A percentile compares a stretch with the other conserved stretches of the same genome.
Conservation (phyloP, 2,329 filamentous ascomycete genomes). For the Lachnellula hyalina region DNA sequence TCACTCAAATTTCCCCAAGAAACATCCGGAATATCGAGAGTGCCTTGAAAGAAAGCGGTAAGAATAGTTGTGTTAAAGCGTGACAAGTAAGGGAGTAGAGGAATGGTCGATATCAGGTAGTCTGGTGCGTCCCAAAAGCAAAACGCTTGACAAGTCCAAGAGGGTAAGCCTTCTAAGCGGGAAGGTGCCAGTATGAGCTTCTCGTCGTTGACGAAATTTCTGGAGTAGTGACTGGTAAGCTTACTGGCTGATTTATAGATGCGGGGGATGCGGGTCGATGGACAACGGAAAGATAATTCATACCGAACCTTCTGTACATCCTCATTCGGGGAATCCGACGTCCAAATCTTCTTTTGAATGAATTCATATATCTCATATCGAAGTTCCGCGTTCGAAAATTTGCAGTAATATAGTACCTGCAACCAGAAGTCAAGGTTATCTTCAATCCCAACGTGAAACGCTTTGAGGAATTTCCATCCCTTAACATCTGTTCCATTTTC, state of each 20-base stretch:
- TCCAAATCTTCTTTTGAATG: constrained; percentile 9
- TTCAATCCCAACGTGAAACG: constrained; percentile 11
- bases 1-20: constrained; percentile 3
- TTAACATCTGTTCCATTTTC: constrained; percentile 5
- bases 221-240: neutral
- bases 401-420: constrained; percentile 7
- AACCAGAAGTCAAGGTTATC: constrained; percentile 13
- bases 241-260: constrained; percentile 2
- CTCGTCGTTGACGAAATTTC: neutral
- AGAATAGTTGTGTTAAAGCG: constrained; percentile 1
- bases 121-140: constrained; percentile 11
- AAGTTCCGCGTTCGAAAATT: constrained; percentile 2
- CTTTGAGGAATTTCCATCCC: constrained; percentile 12
- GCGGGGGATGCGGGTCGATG: neutral
- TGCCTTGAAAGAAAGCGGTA: constrained; percentile 6
- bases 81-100: constrained; percentile 7
- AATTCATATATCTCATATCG: constrained; percentile 11
- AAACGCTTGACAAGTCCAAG: constrained; percentile 1
- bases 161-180: neutral
- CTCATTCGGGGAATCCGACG: neutral
- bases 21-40: constrained; percentile 5
- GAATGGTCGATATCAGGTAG: constrained; percentile 1
- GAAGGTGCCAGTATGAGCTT: constrained; percentile 5
- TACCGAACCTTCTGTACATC: constrained; percentile 3
- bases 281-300: neutral